Evolutionary conservation across 1,284 basidiomycete species (phyloP).

Genomic region (Cutaneotrichosporon cyanovorans): DNA sequence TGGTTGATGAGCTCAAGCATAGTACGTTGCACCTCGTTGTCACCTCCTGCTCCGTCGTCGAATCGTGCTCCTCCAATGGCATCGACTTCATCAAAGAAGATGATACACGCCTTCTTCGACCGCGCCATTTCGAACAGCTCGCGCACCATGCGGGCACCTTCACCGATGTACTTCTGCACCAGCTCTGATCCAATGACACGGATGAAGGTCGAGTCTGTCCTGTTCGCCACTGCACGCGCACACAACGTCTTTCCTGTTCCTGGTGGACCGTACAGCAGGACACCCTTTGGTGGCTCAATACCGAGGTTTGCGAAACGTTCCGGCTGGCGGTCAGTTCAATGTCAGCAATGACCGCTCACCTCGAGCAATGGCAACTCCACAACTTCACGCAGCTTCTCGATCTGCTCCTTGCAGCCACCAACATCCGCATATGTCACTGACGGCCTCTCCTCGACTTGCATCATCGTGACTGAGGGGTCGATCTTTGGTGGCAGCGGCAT

Average conservation of each 20-base stretch:
- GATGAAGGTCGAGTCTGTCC: conserved; percentile 98
- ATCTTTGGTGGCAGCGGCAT: conserved; percentile 99
- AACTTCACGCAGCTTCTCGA: conserved; percentile 97
- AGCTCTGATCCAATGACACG: conserved; percentile 92
- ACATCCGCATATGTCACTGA: conserved; percentile 98
- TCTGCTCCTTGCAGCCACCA: conserved; percentile 99
- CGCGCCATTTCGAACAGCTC: conserved; percentile 99
- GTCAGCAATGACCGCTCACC: conserved; percentile 55
- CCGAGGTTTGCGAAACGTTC: conserved; percentile 97
- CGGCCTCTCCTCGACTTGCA: conserved; percentile 99
- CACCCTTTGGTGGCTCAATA: conserved; percentile 98
- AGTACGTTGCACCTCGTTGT: conserved; percentile 99
- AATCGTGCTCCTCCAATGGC: conserved; percentile 98
- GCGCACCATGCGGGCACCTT: conserved; percentile 97
- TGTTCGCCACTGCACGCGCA: conserved; percentile 95
- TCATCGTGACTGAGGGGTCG: conserved; percentile 99
- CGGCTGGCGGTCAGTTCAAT: conserved; percentile 55
- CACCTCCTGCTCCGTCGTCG: conserved; percentile 96
- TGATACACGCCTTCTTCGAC: conserved; percentile 98
- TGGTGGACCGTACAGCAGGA: conserved; percentile 88
- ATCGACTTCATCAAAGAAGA: conserved; percentile 91
- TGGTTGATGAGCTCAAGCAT: conserved; percentile 99
- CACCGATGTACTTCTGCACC: conserved; percentile 99
- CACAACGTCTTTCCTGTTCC: conserved; percentile 99
- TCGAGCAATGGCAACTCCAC: conserved; percentile 95